A percentile compares a stretch with the other conserved stretches of the same genome.
Evolutionary conservation across 768 basidiomycete species (phyloP).

Genomic region (Dioszegia crocea): DNA sequence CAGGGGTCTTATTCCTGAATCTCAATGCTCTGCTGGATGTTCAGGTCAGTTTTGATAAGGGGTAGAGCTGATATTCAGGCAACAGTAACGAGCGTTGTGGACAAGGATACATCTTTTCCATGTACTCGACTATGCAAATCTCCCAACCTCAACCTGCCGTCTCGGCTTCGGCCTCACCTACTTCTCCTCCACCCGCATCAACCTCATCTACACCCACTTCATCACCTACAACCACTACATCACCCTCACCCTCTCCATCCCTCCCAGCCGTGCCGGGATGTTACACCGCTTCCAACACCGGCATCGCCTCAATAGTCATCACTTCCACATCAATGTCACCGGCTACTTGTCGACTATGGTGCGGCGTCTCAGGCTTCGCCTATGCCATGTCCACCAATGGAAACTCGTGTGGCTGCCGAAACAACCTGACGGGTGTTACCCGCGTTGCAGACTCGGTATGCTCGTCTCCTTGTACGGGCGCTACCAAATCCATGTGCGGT

Average conservation of each 20-base stretch:
- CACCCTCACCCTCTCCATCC: background rate
- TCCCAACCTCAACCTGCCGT: background rate
- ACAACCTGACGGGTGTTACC: background rate
- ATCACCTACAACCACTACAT: background rate
- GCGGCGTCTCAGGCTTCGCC: slow-evolving; percentile 28
- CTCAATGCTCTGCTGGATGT: slow-evolving; percentile 27
- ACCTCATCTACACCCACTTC: background rate
- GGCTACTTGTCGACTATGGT: slow-evolving; percentile 33
- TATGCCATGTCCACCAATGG: slow-evolving; percentile 27
- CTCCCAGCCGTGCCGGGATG: slow-evolving; percentile 17
- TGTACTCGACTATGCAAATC: background rate
- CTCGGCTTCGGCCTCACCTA: background rate
- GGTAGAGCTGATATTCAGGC: slow-evolving; percentile 8
- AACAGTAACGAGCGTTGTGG: slow-evolving; percentile 8
- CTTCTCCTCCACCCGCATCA: background rate
- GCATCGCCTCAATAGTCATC: slow-evolving; percentile 18
- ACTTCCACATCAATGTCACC: slow-evolving; percentile 24
- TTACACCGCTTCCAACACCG: slow-evolving; percentile 9
- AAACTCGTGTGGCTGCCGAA: slow-evolving; percentile 30
- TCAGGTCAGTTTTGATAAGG: slow-evolving; percentile 1
- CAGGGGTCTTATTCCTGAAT: slow-evolving; percentile 16
- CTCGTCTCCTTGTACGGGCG: background rate
- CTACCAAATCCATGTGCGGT: slow-evolving; percentile 1
- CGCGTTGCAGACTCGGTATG: background rate
- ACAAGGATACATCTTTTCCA: background rate